phyloP scores from a whole-genome alignment of 169 alveolate species.

The Cardiosporidium cionae region DNA sequence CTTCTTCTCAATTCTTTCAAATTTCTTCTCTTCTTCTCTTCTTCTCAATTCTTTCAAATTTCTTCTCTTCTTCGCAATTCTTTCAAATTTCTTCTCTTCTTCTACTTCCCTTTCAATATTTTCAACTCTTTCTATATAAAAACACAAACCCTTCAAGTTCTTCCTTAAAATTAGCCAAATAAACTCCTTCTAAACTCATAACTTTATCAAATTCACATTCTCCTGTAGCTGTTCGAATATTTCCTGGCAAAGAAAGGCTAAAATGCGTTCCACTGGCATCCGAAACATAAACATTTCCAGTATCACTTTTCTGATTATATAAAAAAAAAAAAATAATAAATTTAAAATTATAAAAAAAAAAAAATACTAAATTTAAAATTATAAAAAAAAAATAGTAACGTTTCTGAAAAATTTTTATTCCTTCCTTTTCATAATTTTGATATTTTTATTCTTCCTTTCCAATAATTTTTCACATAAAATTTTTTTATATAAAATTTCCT shows the following conservation, averaged over 20 bases:
- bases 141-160: constrained; percentile 39
- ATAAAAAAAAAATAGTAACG: neutral
- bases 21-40: constrained; percentile 29
- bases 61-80: constrained; percentile 34
- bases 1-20: constrained; percentile 40
- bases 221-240: constrained; percentile 79
- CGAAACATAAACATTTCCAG: constrained; percentile 90
- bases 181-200: constrained; percentile 88
- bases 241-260: constrained; percentile 80
- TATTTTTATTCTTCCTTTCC: too few species aligned
- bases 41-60: constrained; percentile 25
- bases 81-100: constrained; percentile 41
- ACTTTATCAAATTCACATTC: constrained; percentile 91
- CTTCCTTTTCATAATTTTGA: neutral
- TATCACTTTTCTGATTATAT: constrained; percentile 35
- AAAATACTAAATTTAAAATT: neutral
- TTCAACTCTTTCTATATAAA: constrained; percentile 4
- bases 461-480: too few species aligned
- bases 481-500: too few species aligned
- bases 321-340: neutral
- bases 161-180: constrained; percentile 86
- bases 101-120: constrained; percentile 16
- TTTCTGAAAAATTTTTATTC: neutral
- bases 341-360: neutral
- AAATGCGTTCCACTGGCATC: constrained; percentile 88